A percentile compares a stretch with the other conserved stretches of the same genome.
phyloP scores from a whole-genome alignment of 768 basidiomycete species.

The Tulasnella sp. region DNA sequence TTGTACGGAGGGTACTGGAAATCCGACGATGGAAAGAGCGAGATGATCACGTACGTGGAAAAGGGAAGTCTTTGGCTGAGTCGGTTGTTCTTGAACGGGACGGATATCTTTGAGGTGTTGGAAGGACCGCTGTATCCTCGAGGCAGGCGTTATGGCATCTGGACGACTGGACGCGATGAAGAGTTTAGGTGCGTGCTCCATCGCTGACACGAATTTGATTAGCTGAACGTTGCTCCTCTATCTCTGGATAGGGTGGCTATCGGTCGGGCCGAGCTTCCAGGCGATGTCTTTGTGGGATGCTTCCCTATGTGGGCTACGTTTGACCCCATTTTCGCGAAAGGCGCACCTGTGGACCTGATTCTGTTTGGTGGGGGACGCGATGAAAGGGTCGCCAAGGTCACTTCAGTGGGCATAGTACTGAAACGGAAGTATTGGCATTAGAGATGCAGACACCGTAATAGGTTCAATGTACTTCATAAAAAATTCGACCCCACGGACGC shows the following conservation, averaged over 20 bases:
- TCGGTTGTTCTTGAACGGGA: conserved; percentile 28
- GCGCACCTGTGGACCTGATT: conserved; percentile 1
- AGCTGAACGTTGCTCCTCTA: not conserved
- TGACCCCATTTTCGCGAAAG: not conserved
- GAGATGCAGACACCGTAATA: too few relatives aligned
- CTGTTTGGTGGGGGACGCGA: not conserved
- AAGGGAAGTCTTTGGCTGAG: conserved; percentile 32
- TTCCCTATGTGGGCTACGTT: not conserved
- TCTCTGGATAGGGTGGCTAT: not conserved
- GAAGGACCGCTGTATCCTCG: conserved; percentile 6
- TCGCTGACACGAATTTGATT: not conserved
- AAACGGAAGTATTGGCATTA: too few relatives aligned
- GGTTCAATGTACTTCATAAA: too few relatives aligned
- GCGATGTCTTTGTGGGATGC: not conserved
- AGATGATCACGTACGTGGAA: conserved; percentile 25
- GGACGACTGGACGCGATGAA: conserved; percentile 33
- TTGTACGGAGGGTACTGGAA: conserved; percentile 34
- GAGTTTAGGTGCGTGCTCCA: conserved; percentile 35
- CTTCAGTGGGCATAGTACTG: too few relatives aligned
- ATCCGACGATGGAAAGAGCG: conserved; percentile 20
- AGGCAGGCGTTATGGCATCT: conserved; percentile 29
- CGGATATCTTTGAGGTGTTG: conserved; percentile 28
- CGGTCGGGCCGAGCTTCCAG: not conserved
- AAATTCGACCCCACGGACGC: too few relatives aligned
- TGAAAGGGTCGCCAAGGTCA: not conserved